phyloP scores from a whole-genome alignment of 768 basidiomycete genomes.

The Cystobasidium tubakii region DNA sequence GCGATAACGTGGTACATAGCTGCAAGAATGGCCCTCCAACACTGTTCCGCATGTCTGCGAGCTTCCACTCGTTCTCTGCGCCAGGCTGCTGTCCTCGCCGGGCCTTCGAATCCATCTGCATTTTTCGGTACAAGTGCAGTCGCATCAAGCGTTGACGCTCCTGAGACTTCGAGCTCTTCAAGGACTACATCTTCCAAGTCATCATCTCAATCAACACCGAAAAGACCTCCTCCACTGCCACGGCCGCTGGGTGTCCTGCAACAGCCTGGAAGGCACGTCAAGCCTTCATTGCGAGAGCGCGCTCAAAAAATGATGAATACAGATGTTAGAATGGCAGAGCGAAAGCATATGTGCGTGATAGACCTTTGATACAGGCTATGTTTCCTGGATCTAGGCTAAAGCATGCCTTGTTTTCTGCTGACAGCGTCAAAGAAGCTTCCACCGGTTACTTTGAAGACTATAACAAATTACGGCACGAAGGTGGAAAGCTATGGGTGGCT shows the following conservation, averaged over 20 bases:
- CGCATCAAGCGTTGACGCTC: neutral
- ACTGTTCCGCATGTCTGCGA: neutral
- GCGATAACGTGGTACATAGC: neutral
- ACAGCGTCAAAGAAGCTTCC: conserved; percentile 60
- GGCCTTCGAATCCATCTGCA: neutral
- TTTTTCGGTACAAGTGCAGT: neutral
- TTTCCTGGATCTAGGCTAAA: neutral
- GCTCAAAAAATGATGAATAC: conserved; percentile 54
- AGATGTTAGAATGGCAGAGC: conserved; percentile 64
- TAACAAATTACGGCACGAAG: conserved; percentile 69
- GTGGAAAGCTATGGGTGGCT: conserved; percentile 92
- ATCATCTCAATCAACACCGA: neutral
- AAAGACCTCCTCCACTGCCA: conserved; percentile 26
- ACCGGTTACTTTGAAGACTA: conserved; percentile 86
- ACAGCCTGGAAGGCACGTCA: conserved; percentile 22
- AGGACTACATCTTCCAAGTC: neutral
- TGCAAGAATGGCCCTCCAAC: neutral
- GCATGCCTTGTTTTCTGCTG: conserved; percentile 28
- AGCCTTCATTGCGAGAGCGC: neutral
- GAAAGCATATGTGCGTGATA: conserved; percentile 50
- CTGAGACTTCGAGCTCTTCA: neutral
- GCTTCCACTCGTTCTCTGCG: neutral
- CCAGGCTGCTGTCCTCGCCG: neutral
- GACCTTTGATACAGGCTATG: neutral
- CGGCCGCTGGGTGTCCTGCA: conserved; percentile 29